phyloP scores from a whole-genome alignment of 371 early-diverging fungal species.

The Mucor irregularis region DNA sequence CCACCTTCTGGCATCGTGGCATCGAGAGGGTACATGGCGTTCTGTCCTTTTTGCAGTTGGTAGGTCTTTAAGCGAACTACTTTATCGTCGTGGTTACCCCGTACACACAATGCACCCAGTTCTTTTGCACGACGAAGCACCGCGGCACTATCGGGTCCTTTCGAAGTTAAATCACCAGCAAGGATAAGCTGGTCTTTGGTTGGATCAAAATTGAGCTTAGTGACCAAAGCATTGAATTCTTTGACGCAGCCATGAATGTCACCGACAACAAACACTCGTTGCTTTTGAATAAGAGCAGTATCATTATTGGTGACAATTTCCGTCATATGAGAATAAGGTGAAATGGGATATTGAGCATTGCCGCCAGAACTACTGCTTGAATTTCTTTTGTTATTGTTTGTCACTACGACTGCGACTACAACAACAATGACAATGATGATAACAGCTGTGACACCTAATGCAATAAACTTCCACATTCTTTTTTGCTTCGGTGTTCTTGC shows the following conservation, averaged over 20 bases:
- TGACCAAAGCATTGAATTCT: slow-evolving; percentile 55
- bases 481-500: slow-evolving; percentile 19
- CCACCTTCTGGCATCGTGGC: slow-evolving; percentile 36
- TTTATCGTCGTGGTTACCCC: slow-evolving; percentile 82
- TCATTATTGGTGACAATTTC: slow-evolving; percentile 22
- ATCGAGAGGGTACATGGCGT: slow-evolving; percentile 22
- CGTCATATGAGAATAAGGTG: slow-evolving; percentile 45
- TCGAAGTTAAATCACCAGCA: slow-evolving; percentile 71
- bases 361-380: background rate
- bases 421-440: slow-evolving; percentile 36
- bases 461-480: slow-evolving; percentile 21
- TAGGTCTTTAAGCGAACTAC: slow-evolving; percentile 65
- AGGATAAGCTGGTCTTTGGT: slow-evolving; percentile 59
- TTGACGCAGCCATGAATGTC: slow-evolving; percentile 70
- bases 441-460: slow-evolving; percentile 17
- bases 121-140: slow-evolving; percentile 58
- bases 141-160: slow-evolving; percentile 67
- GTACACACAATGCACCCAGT: slow-evolving; percentile 60
- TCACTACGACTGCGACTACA: slow-evolving; percentile 38
- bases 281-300: slow-evolving; percentile 14
- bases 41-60: slow-evolving; percentile 27
- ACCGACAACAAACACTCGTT: slow-evolving; percentile 66
- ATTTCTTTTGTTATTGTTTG: slow-evolving; percentile 19
- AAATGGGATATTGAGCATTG: slow-evolving; percentile 22
- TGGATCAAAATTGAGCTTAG: slow-evolving; percentile 41